Base-by-base conservation (phyloP, 2,329 filamentous ascomycete species). In the Nemania serpens region DNA sequence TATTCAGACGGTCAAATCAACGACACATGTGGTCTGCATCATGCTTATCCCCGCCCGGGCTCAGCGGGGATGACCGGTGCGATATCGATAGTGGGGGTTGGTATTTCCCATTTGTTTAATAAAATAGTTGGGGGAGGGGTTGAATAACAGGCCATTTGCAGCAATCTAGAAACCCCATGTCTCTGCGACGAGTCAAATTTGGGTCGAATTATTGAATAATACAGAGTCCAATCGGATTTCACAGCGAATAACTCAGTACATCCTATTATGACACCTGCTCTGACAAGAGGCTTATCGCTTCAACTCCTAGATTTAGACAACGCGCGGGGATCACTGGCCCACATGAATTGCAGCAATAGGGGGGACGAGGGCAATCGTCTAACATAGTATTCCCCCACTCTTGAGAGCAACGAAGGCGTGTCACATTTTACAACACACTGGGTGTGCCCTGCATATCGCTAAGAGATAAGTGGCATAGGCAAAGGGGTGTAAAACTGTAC, bases 1-100 rank as follows among this genome's bases (percentile, higher is more conserved):
- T 25, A 5, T 1, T 20, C 11, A n/a, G 7, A 49, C 13, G 0
- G 17, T 6, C 17, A 10, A 17, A 41, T 6, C 12, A 22, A 22
- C 15, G 5, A 18, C 20, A 9, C 50, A 52, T 36, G 15, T 20
- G 18, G 18, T 33, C 7, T 45, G 17, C n/a, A 34, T 42, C 39
- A 18, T 33, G 37, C 18, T 13, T n/a, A 15, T 51, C 39, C 34
- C 18, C 12, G 25, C 7, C 4, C 7, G 4, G 25, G 25, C 25
- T 29, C 25, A 29, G 25, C 25, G 3, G 25, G 25, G 4, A 29
- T 29, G 7, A 7, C 25, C 25, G 7, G 25, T 29, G 4, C 4
- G 25, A 29, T 29, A 29, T 7, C 7, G 25, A 29, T 43, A 47
- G 53, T 48, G 53, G 53, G 53, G 53, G 48, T 39, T 13, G 37